phyloP scores from a whole-genome alignment of 495 filamentous ascomycete genomes.

The Rhypophila decipiens region DNA sequence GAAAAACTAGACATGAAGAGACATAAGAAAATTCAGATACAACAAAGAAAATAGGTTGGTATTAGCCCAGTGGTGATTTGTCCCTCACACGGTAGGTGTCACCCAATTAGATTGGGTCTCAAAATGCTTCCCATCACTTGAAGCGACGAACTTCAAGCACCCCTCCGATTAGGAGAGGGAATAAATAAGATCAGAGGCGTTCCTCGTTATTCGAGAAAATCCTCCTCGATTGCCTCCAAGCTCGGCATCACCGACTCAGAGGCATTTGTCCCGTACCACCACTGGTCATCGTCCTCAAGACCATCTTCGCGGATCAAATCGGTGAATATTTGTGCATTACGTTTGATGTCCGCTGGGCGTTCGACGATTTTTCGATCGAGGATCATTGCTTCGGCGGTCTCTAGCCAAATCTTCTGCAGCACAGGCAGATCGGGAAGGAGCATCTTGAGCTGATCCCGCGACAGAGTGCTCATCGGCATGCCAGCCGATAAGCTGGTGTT shows the following conservation, averaged over 20 bases:
- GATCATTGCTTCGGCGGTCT: conserved; percentile 49
- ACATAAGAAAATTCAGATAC: too few relatives aligned
- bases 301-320: conserved; percentile 49
- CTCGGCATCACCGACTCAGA: conserved; percentile 40
- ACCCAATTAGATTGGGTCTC: too few relatives aligned
- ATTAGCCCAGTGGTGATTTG: too few relatives aligned
- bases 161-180: too few relatives aligned
- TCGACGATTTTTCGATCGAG: conserved; percentile 48
- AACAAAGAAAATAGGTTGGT: too few relatives aligned
- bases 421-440: conserved; percentile 44
- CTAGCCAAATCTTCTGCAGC: conserved; percentile 45
- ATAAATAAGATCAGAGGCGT: not conserved
- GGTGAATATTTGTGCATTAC: conserved; percentile 45
- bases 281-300: conserved; percentile 45
- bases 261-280: conserved; percentile 41
- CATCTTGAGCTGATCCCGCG: conserved; percentile 38
- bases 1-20: too few relatives aligned
- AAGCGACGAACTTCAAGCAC: too few relatives aligned
- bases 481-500: conserved; percentile 46
- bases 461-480: conserved; percentile 46
- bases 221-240: conserved; percentile 42
- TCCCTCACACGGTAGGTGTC: too few relatives aligned
- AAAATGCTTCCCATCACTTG: too few relatives aligned
- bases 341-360: conserved; percentile 44
- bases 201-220: conserved; percentile 32